Evolutionary conservation across 108 stramenopile genomes (phyloP), one percentile per base, ranked within the genome.

Genomic region (Fistulifera solaris): DNA sequence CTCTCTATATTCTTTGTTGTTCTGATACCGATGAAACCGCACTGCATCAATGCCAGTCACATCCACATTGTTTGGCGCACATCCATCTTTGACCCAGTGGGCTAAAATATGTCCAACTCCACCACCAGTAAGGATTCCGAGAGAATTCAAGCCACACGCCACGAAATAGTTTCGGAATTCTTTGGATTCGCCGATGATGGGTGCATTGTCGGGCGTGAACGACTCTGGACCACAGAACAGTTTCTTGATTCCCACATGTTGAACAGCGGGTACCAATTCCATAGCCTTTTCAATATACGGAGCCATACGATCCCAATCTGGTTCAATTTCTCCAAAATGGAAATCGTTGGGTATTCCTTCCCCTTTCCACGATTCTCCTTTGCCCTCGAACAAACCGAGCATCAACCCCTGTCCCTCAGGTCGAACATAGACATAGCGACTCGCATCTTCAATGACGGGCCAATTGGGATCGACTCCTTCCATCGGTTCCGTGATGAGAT

Each of bases 171-270:
- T 71, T 17, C 67, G 41, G 1, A 89, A 16, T 43, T 75, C 73
- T 1, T 76, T 67, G 28, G 80, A 58, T 27, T 75, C 77, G 15
- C 87, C 87, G 0, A 89, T 61, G 0, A 78, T 59, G 0, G 83
- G 83, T 1, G 38, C 2, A 8, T 59, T 51, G 44, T 81, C 79
- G 3, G 87, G 87, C 0, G 87, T 85, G 47, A 89, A 89, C 25
- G 67, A 70, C 62, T 83, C 81, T 0, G 87, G 87, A 15, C 87
- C 87, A 65, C 87, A 89, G 63, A 89, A 89, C 58, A 89, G 66
- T 12, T 65, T 71, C 54, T 85, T 83, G 61, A 73, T 40, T 7
- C 87, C 87, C 12, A 70, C 81, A 27, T 68, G 38, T 5, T 62
- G 43, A 1, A 72, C 41, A 11, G 64, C 61, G 1, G 87, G 87